Base-by-base conservation (phyloP, 345 rosid species). In the Ailanthus altissimus region DNA sequence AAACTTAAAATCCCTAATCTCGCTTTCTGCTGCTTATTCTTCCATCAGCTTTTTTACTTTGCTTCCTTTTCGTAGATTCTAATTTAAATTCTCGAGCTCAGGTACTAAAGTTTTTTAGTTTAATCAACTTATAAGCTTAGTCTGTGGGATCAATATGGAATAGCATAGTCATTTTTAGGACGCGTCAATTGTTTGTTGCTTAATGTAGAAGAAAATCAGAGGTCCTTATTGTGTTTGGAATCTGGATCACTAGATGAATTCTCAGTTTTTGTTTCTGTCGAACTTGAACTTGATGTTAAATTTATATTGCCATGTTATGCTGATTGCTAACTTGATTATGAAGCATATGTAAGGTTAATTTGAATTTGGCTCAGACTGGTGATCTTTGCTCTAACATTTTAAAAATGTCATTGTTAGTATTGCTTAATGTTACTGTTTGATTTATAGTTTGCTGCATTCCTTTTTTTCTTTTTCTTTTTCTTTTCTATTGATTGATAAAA, bases 1-100 rank as follows among this genome's bases (percentile, higher is more conserved):
- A 75, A 62, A 54, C 36, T 51, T n/a, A 68, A 62, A 77, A 43
- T 32, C 57, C 72, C 64, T 75, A 63, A 43, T 46, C 77, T 16
- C 43, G 15, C 45, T 23, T 20, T n/a, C 64, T 1, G 16, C 28
- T 26, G 20, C 28, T 8, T 65, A 0, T 42, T 42, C 15, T 42
- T 11, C 50, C 1, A 20, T 32, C 21, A 3, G 0, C 49, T 4
- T 25, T 46, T 5, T 14, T 11, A 46, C 18, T 14, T 6, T 6
- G 9, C 0, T 25, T n/a, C n/a, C n/a, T n/a, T n/a, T n/a, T n/a
- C n/a, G n/a, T n/a, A n/a, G 18, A 60, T 60, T 60, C 65, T 59
- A 21, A 25, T 11, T 62, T 36, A 15, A 36, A 62, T 28, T 62
- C 43, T 6, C 43, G n/a, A 36, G 18, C 15, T 0, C 47, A 6